phyloP scores from a whole-genome alignment of 2,329 filamentous ascomycete genomes.

The Ceratocystis destructans region DNA sequence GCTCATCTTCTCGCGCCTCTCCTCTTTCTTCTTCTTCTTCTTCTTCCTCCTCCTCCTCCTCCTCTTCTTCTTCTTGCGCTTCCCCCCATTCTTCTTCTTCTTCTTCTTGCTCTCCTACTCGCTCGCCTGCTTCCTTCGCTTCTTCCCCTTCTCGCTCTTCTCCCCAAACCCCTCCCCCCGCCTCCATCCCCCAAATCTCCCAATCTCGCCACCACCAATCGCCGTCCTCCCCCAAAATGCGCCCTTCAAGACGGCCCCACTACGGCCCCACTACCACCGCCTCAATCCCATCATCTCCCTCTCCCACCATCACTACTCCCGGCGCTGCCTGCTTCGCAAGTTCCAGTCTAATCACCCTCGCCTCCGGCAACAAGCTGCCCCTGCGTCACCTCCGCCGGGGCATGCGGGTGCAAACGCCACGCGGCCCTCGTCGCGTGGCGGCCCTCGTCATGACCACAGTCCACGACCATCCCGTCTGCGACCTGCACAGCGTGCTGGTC shows the following conservation, averaged over 20 bases:
- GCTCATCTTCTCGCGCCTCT: no score
- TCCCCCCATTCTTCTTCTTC: no score
- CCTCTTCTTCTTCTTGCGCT: no score
- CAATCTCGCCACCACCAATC: background rate
- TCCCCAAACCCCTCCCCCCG: background rate
- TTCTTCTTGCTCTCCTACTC: no score
- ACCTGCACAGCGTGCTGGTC: conserved; percentile 35
- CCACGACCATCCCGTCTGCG: conserved; percentile 30
- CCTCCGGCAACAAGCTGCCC: conserved; percentile 28
- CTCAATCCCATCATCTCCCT: conserved; percentile 26
- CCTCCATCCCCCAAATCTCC: background rate
- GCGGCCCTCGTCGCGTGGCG: conserved; percentile 35
- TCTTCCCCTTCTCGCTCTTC: background rate
- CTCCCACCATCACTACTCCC: conserved; percentile 8
- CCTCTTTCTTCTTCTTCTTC: no score
- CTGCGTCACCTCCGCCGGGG: conserved; percentile 35
- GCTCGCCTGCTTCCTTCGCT: background rate
- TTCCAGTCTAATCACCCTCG: conserved; percentile 34
- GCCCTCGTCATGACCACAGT: conserved; percentile 40
- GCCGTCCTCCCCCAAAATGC: background rate
- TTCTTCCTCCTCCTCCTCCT: no score
- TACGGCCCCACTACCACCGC: background rate
- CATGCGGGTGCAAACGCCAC: conserved; percentile 36
- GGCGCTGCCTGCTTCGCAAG: conserved; percentile 40
- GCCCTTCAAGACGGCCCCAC: conserved; percentile 2